Percentiles rank a stretch among this genome's conserved stretches.
phyloP scores from a whole-genome alignment of 768 basidiomycete genomes.

The Suillus hirtellus region DNA sequence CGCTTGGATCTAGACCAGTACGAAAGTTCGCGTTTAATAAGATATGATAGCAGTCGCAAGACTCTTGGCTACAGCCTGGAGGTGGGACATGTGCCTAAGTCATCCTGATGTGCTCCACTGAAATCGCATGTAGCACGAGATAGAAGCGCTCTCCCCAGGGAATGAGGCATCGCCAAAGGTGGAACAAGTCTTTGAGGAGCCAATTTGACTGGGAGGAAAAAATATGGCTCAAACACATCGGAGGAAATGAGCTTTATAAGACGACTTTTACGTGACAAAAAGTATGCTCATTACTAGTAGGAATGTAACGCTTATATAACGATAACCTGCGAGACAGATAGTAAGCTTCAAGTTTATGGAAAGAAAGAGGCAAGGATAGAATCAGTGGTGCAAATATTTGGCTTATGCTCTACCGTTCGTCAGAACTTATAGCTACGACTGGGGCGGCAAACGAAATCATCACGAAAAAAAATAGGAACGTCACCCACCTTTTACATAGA shows the following conservation, averaged over 20 bases:
- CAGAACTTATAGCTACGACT: constrained; percentile 65
- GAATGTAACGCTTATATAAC: neutral
- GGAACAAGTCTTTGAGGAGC: constrained; percentile 18
- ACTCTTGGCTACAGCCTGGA: no score
- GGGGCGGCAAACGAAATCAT: constrained; percentile 77
- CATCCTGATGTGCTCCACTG: neutral
- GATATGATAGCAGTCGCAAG: no score
- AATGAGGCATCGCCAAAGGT: constrained; percentile 33
- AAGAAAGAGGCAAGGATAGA: constrained; percentile 10
- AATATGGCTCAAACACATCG: neutral
- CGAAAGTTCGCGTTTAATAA: no score
- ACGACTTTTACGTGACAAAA: neutral
- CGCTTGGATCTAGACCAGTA: no score
- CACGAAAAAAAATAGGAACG: constrained; percentile 27
- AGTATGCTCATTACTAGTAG: neutral
- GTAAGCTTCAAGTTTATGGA: neutral
- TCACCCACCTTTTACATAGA: constrained; percentile 31
- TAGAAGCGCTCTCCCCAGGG: constrained; percentile 30
- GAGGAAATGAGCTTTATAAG: neutral
- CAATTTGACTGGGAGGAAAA: constrained; percentile 31
- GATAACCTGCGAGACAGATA: neutral
- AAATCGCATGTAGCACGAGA: constrained; percentile 8
- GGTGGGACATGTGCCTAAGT: neutral
- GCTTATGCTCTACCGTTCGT: constrained; percentile 69
- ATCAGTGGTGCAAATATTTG: constrained; percentile 71